Evolutionary conservation across 768 basidiomycete genomes (phyloP), one percentile per base, ranked within the genome.

Genomic region (Termitomyces sp.): DNA sequence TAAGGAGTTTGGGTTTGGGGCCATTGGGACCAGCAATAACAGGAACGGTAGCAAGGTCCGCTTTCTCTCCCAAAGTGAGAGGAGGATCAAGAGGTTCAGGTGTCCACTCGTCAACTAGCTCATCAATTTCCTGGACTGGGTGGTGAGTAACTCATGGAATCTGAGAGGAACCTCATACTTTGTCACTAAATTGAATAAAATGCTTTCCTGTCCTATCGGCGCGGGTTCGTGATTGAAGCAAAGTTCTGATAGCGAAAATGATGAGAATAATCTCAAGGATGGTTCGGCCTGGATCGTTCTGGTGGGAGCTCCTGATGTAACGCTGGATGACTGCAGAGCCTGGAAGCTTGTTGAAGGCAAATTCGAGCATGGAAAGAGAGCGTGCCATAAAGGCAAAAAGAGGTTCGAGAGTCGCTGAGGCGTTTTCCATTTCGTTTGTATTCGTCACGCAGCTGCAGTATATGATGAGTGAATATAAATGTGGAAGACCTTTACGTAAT

Each of bases 231-330:
- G 89, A 88, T 74, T 95, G 93, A 46, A 97, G 71, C n/a, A 98
- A 76, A 0, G 96, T 98, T 57, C 93, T 77, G 55, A 98, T 82
- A 23, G 92, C 94, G 67, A 98, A 97, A 48, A 92, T 77, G 56
- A 95, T 70, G 38, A 99, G 83, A 52, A 96, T 85, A 23, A 98
- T 71, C 73, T 99, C 97, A 53, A 99, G 82, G 9, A 98, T 66
- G 0, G 93, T 94, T 56, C 97, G 81, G 35, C 90, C 92, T 1
- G 97, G 97, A 74, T 99, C 97, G 70, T 99, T 91, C 72, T 92
- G 91, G 72, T 99, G 95, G 0, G 93, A 95, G 32, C 91, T 93
- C 75, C 85, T 89, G 76, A 98, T 91, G 71, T 97, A 97, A 65
- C 95, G 90, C 62, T 90, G 83, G 62, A 93, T 74, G 60, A 95